Conservation (phyloP, 202 grass and related monocot species). For the Saccharum hybrid region DNA sequence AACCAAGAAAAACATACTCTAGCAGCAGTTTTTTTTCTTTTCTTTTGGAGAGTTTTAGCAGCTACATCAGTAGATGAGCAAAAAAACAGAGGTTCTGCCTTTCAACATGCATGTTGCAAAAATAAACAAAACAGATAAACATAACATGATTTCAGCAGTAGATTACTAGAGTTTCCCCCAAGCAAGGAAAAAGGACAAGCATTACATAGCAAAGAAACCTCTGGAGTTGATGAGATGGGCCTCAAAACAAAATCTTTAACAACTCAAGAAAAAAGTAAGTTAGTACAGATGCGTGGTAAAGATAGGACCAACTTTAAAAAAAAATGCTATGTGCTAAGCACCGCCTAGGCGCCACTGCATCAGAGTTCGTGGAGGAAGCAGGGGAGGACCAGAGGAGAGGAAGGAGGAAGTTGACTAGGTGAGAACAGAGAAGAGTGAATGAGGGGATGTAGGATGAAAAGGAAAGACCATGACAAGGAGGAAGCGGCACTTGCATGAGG, state of each 20-base stretch:
- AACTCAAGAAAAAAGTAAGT: neutral
- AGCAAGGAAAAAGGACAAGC: neutral
- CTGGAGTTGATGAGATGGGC: slow-evolving; percentile 10
- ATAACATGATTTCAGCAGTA: neutral
- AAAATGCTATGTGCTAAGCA: neutral
- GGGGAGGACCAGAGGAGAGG: neutral
- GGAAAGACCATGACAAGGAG: neutral
- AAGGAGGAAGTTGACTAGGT: neutral
- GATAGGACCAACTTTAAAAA: neutral
- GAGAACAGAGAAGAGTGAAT: neutral
- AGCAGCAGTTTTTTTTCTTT: neutral
- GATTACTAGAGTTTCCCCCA: neutral
- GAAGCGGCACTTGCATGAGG: neutral
- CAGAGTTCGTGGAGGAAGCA: neutral
- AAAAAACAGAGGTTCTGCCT: neutral
- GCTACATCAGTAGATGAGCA: neutral
- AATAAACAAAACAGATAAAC: slow-evolving; percentile 11
- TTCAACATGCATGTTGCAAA: slow-evolving; percentile 14
- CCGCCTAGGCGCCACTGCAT: neutral
- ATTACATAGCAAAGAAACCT: neutral
- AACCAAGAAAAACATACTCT: slow-evolving; percentile 26
- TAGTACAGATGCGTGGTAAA: neutral
- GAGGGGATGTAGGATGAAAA: neutral
- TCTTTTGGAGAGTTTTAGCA: neutral
- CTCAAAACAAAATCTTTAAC: neutral